A percentile compares a stretch with the other conserved stretches of the same genome.
These are phyloP conservation scores for Rhodotorula taiwanensis DNA, from an alignment of 768 basidiomycete genomes.

Conservation along the genomic window DNA sequence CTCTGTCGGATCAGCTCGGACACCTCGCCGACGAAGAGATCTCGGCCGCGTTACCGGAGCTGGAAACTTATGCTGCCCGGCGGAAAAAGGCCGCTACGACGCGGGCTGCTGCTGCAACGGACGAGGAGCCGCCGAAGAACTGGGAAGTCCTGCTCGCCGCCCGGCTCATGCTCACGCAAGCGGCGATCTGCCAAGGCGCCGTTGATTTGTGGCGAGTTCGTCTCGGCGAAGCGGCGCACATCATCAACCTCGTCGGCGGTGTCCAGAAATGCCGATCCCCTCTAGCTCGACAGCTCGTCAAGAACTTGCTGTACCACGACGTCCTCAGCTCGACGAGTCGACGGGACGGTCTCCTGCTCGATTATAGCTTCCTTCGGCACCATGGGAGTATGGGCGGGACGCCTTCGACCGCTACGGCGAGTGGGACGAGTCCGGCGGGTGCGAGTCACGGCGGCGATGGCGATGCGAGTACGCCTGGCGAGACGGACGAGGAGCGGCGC, in stretches of 20 bases:
- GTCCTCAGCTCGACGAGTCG: conserved; percentile 14
- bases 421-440: neutral
- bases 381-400: neutral
- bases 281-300: conserved; percentile 10
- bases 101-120: too few species aligned
- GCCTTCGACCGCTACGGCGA: too few species aligned
- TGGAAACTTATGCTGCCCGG: neutral
- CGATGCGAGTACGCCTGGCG: too few species aligned
- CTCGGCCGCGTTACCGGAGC: neutral
- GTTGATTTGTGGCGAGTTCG: conserved; percentile 19
- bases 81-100: neutral
- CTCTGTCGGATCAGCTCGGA: conserved; percentile 14
- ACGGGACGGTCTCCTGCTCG: conserved; percentile 18
- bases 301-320: conserved; percentile 29
- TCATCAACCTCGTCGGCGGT: conserved; percentile 14
- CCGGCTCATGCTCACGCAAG: conserved; percentile 9
- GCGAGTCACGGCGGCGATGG: too few species aligned
- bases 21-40: neutral
- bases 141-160: conserved; percentile 20
- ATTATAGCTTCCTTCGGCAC: neutral
- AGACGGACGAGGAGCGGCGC: neutral
- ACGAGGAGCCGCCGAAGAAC: neutral
- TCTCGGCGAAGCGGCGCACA: conserved; percentile 3
- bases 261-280: neutral
- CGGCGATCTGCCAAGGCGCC: conserved; percentile 17